Evolutionary conservation across 2,329 filamentous ascomycete genomes (phyloP).

Genomic region (Colletotrichum acutatum): DNA sequence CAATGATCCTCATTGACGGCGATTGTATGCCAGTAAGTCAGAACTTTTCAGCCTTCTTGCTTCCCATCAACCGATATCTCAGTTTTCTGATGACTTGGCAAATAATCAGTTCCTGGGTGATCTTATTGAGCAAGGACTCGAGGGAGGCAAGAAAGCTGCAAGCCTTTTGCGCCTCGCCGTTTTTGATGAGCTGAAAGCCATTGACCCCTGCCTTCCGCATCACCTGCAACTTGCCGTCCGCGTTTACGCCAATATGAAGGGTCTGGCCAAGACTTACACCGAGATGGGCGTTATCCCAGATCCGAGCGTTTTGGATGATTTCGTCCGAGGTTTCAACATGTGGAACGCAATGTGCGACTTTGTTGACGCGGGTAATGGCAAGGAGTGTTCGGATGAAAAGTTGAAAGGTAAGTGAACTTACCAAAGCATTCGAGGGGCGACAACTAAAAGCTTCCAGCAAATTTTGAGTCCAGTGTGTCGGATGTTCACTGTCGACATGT

Average conservation of each 20-base stretch:
- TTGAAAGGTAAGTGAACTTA: conserved; percentile 46
- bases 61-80: too few species aligned
- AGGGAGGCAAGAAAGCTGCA: conserved; percentile 45
- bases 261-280: conserved; percentile 47
- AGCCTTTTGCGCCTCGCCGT: conserved; percentile 41
- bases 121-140: conserved; percentile 43
- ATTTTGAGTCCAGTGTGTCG: conserved; percentile 45
- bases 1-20: conserved; percentile 50
- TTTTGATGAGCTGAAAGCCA: conserved; percentile 39
- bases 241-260: conserved; percentile 51
- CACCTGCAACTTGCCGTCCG: conserved; percentile 45
- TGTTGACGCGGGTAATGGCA: conserved; percentile 54
- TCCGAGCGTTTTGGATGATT: conserved; percentile 42
- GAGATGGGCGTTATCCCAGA: conserved; percentile 41
- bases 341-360: conserved; percentile 49
- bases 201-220: conserved; percentile 32
- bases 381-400: conserved; percentile 55
- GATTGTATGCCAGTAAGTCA: conserved; percentile 50
- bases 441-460: conserved; percentile 38
- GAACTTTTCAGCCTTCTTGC: not conserved
- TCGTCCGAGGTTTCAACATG: conserved; percentile 55
- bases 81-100: not conserved
- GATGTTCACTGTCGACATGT: conserved; percentile 53
- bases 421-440: not conserved
- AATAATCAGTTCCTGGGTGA: conserved; percentile 45